Evolutionary conservation across 352 stramenopile genomes (phyloP).

Genomic region (Phytopythium litorale): DNA sequence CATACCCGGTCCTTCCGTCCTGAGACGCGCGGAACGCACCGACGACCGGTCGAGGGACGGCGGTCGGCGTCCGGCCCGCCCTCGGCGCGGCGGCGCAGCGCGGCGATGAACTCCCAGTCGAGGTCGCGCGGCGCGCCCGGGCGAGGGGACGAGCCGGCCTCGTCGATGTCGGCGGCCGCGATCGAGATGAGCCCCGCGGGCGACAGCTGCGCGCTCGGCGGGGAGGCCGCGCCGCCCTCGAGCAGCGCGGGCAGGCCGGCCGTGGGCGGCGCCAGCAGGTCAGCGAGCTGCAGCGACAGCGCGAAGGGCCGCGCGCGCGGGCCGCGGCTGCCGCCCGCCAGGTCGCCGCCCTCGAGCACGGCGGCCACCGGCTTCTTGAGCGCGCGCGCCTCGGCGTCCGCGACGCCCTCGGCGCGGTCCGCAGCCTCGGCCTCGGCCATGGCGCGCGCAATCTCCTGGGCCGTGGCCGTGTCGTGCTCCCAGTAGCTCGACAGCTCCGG

Average conservation of each 20-base stretch:
- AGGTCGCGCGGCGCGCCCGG: constrained; percentile 26
- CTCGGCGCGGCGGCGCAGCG: constrained; percentile 33
- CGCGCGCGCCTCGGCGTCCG: constrained; percentile 31
- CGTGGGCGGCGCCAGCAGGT: constrained; percentile 16
- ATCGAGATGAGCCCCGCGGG: constrained; percentile 80
- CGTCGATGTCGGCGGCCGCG: constrained; percentile 77
- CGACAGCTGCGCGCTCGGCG: constrained; percentile 53
- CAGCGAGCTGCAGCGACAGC: constrained; percentile 12
- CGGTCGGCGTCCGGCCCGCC: not conserved
- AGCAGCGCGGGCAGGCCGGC: constrained; percentile 30
- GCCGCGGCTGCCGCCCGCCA: constrained; percentile 4
- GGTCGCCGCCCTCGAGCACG: constrained; percentile 17
- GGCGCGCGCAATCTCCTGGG: constrained; percentile 52
- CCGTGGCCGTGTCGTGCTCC: constrained; percentile 70
- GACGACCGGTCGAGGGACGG: not conserved
- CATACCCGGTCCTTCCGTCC: not conserved
- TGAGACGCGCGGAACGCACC: not conserved
- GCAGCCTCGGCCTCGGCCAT: constrained; percentile 56
- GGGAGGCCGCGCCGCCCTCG: constrained; percentile 25
- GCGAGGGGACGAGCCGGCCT: constrained; percentile 35
- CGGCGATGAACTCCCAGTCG: constrained; percentile 60
- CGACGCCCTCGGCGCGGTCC: constrained; percentile 38
- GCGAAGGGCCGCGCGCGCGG: constrained; percentile 6
- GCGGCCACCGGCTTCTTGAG: constrained; percentile 49
- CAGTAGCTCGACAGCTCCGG: constrained; percentile 71